Conservation (phyloP, 768 basidiomycete genomes). For the Dacryopinax spathularia region DNA sequence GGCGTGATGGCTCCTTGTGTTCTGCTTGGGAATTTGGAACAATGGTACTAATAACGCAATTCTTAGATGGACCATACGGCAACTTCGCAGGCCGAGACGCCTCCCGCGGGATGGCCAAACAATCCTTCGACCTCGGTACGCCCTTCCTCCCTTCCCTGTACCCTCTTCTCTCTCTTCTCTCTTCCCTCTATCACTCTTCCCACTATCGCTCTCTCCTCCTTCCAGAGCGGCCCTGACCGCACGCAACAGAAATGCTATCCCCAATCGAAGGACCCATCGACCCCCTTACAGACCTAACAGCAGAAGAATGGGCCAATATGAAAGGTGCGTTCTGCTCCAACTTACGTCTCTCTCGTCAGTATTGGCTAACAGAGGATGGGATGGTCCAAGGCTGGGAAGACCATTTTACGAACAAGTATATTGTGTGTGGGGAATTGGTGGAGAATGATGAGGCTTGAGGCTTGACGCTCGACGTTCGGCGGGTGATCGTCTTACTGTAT, state of each 20-base stretch:
- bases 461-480: no score
- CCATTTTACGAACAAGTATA: constrained; percentile 86
- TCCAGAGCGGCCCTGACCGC: no score
- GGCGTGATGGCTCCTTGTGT: not conserved
- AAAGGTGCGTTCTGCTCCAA: constrained; percentile 41
- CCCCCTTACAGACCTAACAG: constrained; percentile 61
- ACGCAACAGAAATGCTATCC: constrained; percentile 77
- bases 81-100: constrained; percentile 97
- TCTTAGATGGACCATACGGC: constrained; percentile 81
- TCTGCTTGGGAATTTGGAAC: not conserved
- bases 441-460: constrained; percentile 46
- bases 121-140: constrained; percentile 84
- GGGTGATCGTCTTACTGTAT: no score
- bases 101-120: constrained; percentile 92
- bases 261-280: constrained; percentile 77
- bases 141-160: constrained; percentile 6
- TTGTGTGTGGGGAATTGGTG: constrained; percentile 74
- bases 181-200: not conserved
- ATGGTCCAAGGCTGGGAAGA: constrained; percentile 68
- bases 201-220: no score
- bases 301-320: constrained; percentile 89
- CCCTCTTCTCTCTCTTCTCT: not conserved
- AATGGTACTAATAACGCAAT: not conserved
- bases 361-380: no score
- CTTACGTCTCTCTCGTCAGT: not conserved